A percentile compares a stretch with the other conserved stretches of the same genome.
Conservation (phyloP, 306 rosid genomes). For the Quercus agrifolia region DNA sequence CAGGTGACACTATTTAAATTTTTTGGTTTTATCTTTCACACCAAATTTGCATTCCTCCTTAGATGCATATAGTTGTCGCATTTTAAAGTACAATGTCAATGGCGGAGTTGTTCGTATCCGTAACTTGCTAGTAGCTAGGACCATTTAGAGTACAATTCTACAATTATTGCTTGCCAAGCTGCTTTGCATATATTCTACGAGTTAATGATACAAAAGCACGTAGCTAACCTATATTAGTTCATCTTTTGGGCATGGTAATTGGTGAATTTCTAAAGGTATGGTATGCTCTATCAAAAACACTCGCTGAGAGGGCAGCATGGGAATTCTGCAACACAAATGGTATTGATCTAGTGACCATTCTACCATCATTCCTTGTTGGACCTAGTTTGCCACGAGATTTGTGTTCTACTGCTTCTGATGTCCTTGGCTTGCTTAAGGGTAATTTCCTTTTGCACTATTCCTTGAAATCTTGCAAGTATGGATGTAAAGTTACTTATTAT, state of each 20-base stretch:
- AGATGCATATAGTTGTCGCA: too few relatives aligned
- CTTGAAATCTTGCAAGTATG: background rate
- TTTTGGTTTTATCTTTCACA: background rate
- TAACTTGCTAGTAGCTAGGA: too few relatives aligned
- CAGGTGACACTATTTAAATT: conserved; percentile 37
- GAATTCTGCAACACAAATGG: conserved; percentile 67
- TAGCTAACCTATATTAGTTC: background rate
- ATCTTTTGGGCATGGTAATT: background rate
- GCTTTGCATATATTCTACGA: too few relatives aligned
- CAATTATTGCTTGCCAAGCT: too few relatives aligned
- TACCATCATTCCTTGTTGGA: conserved; percentile 66
- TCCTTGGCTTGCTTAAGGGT: conserved; percentile 78
- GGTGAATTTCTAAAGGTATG: conserved; percentile 43
- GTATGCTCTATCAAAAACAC: conserved; percentile 72
- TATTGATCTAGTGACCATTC: conserved; percentile 60
- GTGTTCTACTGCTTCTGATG: conserved; percentile 81
- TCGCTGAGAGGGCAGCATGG: conserved; percentile 85
- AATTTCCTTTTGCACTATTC: background rate
- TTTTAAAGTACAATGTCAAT: too few relatives aligned
- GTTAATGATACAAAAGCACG: too few relatives aligned
- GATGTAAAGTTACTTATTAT: background rate
- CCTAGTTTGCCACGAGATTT: conserved; percentile 64
- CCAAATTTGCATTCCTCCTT: background rate
- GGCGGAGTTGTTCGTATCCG: too few relatives aligned
- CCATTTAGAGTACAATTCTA: too few relatives aligned